phyloP scores from a whole-genome alignment of 1,139 yeast genomes.

The Casaregolazyma suthepensis region DNA sequence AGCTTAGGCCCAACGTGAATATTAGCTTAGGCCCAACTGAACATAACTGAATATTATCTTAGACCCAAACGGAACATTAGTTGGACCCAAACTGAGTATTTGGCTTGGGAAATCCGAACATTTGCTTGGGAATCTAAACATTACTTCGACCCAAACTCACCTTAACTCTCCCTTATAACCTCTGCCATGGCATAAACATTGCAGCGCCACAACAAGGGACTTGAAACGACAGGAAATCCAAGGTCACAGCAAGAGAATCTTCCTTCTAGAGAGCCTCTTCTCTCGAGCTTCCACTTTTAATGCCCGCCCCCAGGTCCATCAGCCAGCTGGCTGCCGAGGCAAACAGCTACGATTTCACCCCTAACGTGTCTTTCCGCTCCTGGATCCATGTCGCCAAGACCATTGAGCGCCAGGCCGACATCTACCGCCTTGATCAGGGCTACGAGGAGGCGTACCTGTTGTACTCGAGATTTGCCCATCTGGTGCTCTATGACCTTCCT shows the following conservation, averaged over 20 bases:
- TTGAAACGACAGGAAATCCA: neutral
- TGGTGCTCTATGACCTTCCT: conserved; percentile 41
- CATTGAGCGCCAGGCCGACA: conserved; percentile 40
- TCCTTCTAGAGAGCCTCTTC: neutral
- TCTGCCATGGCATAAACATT: neutral
- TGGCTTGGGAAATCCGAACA: no score
- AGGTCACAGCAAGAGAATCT: neutral
- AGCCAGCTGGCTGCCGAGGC: conserved; percentile 39
- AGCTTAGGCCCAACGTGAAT: no score
- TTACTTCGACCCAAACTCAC: neutral
- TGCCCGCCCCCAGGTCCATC: conserved; percentile 19
- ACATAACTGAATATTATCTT: no score
- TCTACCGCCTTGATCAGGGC: conserved; percentile 37
- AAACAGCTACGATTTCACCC: conserved; percentile 39
- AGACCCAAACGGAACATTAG: no score
- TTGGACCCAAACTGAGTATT: no score
- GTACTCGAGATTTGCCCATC: conserved; percentile 44
- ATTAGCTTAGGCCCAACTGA: no score
- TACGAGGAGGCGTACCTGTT: conserved; percentile 43
- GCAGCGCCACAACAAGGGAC: neutral
- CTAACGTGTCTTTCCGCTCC: conserved; percentile 37
- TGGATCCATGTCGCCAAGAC: conserved; percentile 43
- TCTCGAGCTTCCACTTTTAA: neutral
- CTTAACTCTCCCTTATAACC: neutral
- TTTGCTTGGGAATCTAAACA: no score